Evolutionary conservation across 306 rosid genomes (phyloP), one percentile per base, ranked within the genome.

Genomic region (Acacia crassicarpa): DNA sequence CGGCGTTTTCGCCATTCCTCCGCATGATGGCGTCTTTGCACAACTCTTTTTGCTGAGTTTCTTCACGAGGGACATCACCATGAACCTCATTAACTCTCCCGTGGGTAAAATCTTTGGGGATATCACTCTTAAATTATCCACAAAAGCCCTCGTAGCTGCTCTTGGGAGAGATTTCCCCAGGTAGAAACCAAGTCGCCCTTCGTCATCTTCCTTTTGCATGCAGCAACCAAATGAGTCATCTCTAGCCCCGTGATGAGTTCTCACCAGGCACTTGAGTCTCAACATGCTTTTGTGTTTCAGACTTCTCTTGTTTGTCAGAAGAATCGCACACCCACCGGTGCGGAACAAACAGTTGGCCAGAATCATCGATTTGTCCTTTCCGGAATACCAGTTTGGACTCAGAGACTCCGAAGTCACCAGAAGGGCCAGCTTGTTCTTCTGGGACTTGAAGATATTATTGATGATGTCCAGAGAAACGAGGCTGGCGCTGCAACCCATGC

Each of bases 401-500:
- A 95, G 74, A 6, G 96, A 92, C 74, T 95, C 98, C 0, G 98
- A 93, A 0, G 98, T 93, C 19, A 95, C 86, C 43, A 95, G 83
- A 8, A 95, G 91, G 5, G 97, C 99, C n/a, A 9, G 48, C 41
- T 86, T 46, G 86, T 95, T 92, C 65, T 78, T 85, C 13, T 83
- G 61, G 19, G 88, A 84, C 84, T 91, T 93, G 84, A 95, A 87
- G 4, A 92, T 68, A 72, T 81, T 80, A 5, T 49, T 72, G 4
- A 91, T 84, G 15, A 93, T 8, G 84, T 94, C 98, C 12, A 91
- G 22, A 0, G 99, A 95, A 16, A 95, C 83, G 0, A 95, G 85
- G 83, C 98, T 93, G 0, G 99, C 99, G 30, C 96, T 91, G 75
- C 99, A 95, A 0, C 99, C 99, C 99, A 95, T 95, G 0, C 98